Evolutionary conservation across 2,329 filamentous ascomycete species (phyloP), one percentile per base, ranked within the genome.

Genomic region (Microthyrium microscopicum): DNA sequence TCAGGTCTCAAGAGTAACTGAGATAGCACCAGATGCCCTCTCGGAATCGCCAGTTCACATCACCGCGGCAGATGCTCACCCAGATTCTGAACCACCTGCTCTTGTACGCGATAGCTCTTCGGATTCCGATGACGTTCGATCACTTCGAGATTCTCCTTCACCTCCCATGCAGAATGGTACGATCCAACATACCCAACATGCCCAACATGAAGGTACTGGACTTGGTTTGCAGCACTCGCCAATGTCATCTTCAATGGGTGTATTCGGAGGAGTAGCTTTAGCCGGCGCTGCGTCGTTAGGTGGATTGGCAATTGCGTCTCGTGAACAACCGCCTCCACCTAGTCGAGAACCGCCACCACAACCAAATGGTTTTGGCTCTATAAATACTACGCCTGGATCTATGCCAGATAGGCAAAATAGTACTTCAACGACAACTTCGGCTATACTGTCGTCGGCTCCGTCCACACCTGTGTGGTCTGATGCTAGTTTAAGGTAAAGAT

Each of bases 391-490:
- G 39, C 15, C 54, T 47, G 1, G 40, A 46, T 39, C 29, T 46
- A 31, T 44, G 47, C 36, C 42, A 46, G 38, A 38, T 48, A 44
- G 47, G 62, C 63, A 35, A 33, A 31, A 30, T 17, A 8, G 6
- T 21, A 28, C 35, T n/a, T 37, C 35, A 15, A 37, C 29, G 2
- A 22, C 19, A 5, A 19, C 28, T 13, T 28, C 24, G 8, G 18
- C 16, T 28, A 9, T 24, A 25, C 22, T 29, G 7, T 37, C 35
- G 12, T 26, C 35, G 7, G 18, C 22, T 9, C 5, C 11, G 11
- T 33, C 29, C 13, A 25, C 13, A 15, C 66, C 75, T 18, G 70
- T 73, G 0, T 98, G 89, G 89, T 87, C 83, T 40, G 87, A 95
- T 53, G 66, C 73, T 36, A 81, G 74, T 45, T 68, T 98, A 19